phyloP scores from a whole-genome alignment of 2,329 filamentous ascomycete genomes.

The Fusarium sulawesiense region DNA sequence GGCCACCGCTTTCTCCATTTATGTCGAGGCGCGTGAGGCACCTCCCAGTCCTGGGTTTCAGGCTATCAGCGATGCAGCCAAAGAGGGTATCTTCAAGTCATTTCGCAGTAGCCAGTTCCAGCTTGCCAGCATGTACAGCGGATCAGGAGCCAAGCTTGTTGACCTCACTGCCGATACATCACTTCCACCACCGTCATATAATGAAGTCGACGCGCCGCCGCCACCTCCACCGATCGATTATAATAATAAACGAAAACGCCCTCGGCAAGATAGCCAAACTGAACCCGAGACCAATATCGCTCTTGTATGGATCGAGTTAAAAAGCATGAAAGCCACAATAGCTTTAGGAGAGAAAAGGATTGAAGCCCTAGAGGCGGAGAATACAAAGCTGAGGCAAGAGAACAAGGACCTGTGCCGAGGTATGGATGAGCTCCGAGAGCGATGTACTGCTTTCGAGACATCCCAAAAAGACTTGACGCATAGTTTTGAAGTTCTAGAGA shows the following conservation, averaged over 20 bases:
- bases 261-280: slow-evolving; percentile 1
- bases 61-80: slow-evolving; percentile 12
- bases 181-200: slow-evolving; percentile 5
- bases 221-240: slow-evolving; percentile 12
- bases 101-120: slow-evolving; percentile 3
- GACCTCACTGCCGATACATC: not conserved
- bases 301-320: not conserved
- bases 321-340: not conserved
- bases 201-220: not conserved
- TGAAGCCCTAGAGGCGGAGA: not conserved
- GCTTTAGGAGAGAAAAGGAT: not conserved
- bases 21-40: slow-evolving; percentile 13
- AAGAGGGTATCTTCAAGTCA: slow-evolving; percentile 4
- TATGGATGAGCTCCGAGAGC: not conserved
- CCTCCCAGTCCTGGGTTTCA: slow-evolving; percentile 4
- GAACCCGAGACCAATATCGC: not conserved
- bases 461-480: not conserved
- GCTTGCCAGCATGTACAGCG: slow-evolving; percentile 29
- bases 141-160: slow-evolving; percentile 22
- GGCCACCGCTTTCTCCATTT: slow-evolving; percentile 17
- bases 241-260: slow-evolving; percentile 10
- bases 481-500: not conserved
- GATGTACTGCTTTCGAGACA: not conserved
- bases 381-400: not conserved
- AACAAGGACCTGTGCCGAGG: not conserved